Percentiles rank a stretch among this genome's conserved stretches.
phyloP scores from a whole-genome alignment of 306 rosid species.

The Ammopiptanthus mongolicus region DNA sequence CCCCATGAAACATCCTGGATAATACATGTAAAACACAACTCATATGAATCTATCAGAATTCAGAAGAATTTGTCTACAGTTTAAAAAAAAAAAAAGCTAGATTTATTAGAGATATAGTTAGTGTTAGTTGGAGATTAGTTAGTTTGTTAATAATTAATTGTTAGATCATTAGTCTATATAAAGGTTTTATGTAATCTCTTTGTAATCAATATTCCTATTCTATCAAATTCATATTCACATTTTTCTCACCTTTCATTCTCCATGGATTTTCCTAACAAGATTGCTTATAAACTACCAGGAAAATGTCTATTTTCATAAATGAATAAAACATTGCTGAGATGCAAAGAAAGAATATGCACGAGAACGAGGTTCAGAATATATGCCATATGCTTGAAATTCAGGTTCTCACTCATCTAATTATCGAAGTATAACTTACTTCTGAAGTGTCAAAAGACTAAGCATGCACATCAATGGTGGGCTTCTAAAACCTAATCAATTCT shows the following conservation, averaged over 20 bases:
- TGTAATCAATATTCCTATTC: too few relatives aligned
- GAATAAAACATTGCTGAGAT: background rate
- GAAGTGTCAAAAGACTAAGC: background rate
- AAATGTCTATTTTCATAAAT: background rate
- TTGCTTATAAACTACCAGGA: too few relatives aligned
- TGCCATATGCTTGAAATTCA: background rate
- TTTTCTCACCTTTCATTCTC: too few relatives aligned
- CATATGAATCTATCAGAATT: background rate
- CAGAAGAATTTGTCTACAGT: background rate
- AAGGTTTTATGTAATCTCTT: too few relatives aligned
- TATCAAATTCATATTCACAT: too few relatives aligned
- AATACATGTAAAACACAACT: too few relatives aligned
- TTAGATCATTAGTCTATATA: too few relatives aligned
- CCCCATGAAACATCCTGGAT: constrained; percentile 84
- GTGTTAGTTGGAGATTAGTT: too few relatives aligned
- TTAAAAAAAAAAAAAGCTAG: too few relatives aligned
- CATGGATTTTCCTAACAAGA: too few relatives aligned
- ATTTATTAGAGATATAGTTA: too few relatives aligned
- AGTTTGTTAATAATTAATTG: too few relatives aligned
- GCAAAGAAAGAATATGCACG: background rate
- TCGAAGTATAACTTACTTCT: background rate
- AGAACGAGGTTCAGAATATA: background rate
- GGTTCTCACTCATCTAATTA: background rate
- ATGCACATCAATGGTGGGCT: background rate
- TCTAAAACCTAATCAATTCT: background rate